Base-by-base conservation (phyloP, 805 yeast species). In the Isabelozyma pseudorhagii region DNA sequence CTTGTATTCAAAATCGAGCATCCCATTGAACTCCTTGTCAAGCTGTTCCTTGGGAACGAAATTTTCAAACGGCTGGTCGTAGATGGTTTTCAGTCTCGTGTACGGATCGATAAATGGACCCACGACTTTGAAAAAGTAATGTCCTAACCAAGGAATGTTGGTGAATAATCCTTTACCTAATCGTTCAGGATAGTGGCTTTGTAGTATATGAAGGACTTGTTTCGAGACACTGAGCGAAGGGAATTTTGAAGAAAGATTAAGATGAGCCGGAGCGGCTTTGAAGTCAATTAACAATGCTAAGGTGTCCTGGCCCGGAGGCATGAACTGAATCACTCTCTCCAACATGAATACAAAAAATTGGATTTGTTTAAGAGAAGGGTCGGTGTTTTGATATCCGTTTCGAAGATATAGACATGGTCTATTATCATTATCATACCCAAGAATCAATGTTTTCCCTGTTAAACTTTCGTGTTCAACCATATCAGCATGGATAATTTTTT, bases 261-360 rank as follows among this genome's bases (percentile, higher is more conserved):
- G 56, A 38, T 61, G 65, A 3, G 63, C 64, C 6, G 74, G 75
- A 1, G 75, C 74, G 13, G 78, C 74, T 54, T 80, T 78, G 62
- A 81, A 81, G 61, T 81, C 85, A 39, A 80, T 80, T 48, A 81
- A 65, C 17, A 81, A 69, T 7, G 84, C 81, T 31, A 81, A 62
- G 3, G 80, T 72, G 47, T 81, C 84, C 45, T 79, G 83, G 36
- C 84, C 85, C 42, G 81, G 81, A 4, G 85, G 85, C 77, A 79
- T 77, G 60, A 70, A 69, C 41, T 76, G 72, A 5, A 78, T 78
- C 8, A 80, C 79, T 29, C 74, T 58, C 55, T 81, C 85, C 59
- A 80, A 68, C 84, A 81, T 80, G 60, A 72, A 80, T 14, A 81
- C 81, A 58, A 81, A 64, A 52, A 77, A 83, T 54, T 80, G 82